Evolutionary conservation across 257 asterid species (phyloP), one percentile per base, ranked within the genome.

Genomic region (Nicotiana noctiflora): DNA sequence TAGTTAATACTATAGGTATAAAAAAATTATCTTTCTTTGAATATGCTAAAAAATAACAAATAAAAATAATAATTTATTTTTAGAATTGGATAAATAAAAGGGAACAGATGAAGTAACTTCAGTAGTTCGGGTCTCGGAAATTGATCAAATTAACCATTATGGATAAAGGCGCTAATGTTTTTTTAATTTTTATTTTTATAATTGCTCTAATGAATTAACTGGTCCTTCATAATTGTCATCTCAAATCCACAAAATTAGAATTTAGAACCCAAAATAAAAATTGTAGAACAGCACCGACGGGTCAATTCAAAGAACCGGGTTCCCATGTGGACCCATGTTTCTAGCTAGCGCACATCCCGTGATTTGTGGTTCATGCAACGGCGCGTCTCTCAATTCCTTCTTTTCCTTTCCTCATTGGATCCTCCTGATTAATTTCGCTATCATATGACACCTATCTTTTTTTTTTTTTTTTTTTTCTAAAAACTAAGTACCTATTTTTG

Each of bases 281-380:
- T 0, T 18, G 17, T 6, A 19, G 52, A 53, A 64, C 19, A 81
- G 70, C 86, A 82, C 83, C 87, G 88, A 74, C 82, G 82, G 56
- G 59, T 70, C 37, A 70, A 70, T 70, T 44, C 0, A 23, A 14
- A 13, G 78, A 12, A 46, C 2, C 60, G 60, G 78, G 60, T 72
- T 72, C 32, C n/a, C 56, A n/a, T 27, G 64, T 76, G 88, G 87
- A 18, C 77, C 90, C 88, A 59, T 19, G 64, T 44, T 75, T 63
- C 46, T 63, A 6, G 72, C 85, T 86, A 83, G 85, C 90, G 21
- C 86, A 82, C 67, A 25, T 19, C 76, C 92, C 92, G 91, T 84
- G 90, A 85, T 89, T 88, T 80, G 87, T 68, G 93, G 44, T 56
- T 59, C 77, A 60, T 32, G 3, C 11, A 60, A 82, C 12, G 83